These are phyloP conservation scores for Amorphotheca resinae DNA, from an alignment of 495 filamentous ascomycete species.

Conservation along the genomic window DNA sequence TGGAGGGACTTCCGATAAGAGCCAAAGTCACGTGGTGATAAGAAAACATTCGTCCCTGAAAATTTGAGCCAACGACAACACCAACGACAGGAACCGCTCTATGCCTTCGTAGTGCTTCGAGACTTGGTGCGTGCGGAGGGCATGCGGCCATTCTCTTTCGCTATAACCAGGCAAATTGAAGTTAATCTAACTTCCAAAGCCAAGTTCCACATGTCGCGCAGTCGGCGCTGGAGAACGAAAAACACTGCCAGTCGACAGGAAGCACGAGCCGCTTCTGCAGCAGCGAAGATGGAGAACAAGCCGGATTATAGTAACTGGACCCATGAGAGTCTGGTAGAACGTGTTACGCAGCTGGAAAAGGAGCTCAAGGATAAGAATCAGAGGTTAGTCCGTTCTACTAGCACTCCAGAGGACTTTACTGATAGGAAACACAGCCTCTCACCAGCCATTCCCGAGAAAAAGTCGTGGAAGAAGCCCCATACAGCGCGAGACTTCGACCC, in stretches of 20 bases:
- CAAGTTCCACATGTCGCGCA: slow-evolving; percentile 6
- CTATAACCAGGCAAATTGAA: slow-evolving; percentile 1
- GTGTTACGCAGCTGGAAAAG: slow-evolving; percentile 52
- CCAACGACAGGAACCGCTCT: slow-evolving; percentile 1
- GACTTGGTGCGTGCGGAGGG: too few relatives aligned
- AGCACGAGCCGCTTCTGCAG: slow-evolving; percentile 3
- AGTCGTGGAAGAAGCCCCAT: slow-evolving; percentile 22
- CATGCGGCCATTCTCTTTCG: slow-evolving; percentile 2
- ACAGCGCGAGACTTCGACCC: slow-evolving; percentile 53
- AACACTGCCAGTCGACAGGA: slow-evolving; percentile 4
- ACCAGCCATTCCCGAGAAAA: slow-evolving; percentile 7
- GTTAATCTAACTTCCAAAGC: background rate
- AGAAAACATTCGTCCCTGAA: background rate
- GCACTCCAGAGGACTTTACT: background rate
- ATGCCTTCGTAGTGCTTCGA: too few relatives aligned
- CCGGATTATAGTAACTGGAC: slow-evolving; percentile 42
- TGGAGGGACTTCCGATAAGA: slow-evolving; percentile 6
- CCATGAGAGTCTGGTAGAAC: slow-evolving; percentile 48
- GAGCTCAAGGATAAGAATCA: slow-evolving; percentile 37
- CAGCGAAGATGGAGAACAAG: slow-evolving; percentile 7
- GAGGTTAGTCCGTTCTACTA: slow-evolving; percentile 19
- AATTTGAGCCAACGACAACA: background rate
- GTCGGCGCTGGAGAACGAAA: slow-evolving; percentile 2
- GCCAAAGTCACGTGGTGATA: slow-evolving; percentile 14
- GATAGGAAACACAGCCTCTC: slow-evolving; percentile 5